Conservation (phyloP, 208 protist genomes). For the Acanthamoeba polyphaga region DNA sequence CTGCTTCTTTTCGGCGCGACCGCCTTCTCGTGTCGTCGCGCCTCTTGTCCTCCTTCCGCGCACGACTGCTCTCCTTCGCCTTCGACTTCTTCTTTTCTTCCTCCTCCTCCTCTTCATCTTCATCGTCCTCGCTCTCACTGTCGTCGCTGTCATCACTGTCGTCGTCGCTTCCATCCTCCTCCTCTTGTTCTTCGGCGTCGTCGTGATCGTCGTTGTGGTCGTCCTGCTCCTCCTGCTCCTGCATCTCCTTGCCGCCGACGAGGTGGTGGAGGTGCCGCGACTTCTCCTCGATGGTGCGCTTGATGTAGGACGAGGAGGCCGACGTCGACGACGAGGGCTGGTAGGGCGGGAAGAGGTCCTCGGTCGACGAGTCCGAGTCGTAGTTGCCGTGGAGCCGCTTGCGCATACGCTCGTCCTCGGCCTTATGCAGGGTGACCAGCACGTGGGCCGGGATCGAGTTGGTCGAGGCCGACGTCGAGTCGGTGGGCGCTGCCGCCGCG, state of each 20-base stretch:
- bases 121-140: not conserved
- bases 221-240: conserved; percentile 23
- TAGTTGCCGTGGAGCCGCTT: not conserved
- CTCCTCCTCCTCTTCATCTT: too few relatives aligned
- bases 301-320: not conserved
- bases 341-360: conserved; percentile 50
- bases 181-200: not conserved
- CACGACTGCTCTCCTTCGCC: not conserved
- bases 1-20: not conserved
- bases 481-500: not conserved
- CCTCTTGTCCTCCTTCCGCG: not conserved
- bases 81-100: not conserved
- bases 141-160: not conserved
- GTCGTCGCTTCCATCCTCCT: not conserved
- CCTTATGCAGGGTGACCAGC: not conserved
- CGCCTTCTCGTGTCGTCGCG: not conserved
- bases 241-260: not conserved
- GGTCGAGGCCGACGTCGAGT: conserved; percentile 37
- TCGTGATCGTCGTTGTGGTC: not conserved
- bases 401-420: conserved; percentile 5
- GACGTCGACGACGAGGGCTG: not conserved
- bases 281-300: conserved; percentile 1
- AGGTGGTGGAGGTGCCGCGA: not conserved
- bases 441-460: conserved; percentile 50
- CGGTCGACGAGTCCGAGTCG: conserved; percentile 40